Percentiles rank a stretch among this genome's conserved stretches.
Conservation (phyloP, 208 protist genomes). For the Kentomonas sorsogonicus region DNA sequence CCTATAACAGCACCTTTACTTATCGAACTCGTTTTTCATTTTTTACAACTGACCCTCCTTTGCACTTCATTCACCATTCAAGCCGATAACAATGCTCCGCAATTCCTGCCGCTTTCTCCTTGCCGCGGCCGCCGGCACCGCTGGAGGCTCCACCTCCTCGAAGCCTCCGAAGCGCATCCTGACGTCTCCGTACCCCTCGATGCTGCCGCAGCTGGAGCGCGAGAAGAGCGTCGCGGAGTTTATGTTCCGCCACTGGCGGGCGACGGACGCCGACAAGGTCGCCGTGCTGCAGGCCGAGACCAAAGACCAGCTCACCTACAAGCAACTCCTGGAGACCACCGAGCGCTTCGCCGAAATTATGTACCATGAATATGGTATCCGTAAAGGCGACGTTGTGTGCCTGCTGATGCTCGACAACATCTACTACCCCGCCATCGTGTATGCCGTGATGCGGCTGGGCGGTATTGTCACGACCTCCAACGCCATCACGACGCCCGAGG, state of each 20-base stretch:
- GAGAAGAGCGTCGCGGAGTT: background rate
- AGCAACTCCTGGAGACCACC: slow-evolving; percentile 12
- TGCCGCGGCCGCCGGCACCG: no score
- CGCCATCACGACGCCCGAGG: slow-evolving; percentile 11
- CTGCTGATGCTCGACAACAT: slow-evolving; percentile 10
- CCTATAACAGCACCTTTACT: no score
- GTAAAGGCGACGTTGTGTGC: background rate
- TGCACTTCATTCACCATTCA: no score
- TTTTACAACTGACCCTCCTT: no score
- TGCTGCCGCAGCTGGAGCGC: background rate
- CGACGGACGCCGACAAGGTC: slow-evolving; percentile 13
- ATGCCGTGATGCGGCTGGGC: slow-evolving; percentile 28
- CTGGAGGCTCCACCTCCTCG: no score
- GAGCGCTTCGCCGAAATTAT: slow-evolving; percentile 21
- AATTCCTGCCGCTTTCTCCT: background rate
- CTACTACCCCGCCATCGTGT: slow-evolving; percentile 16
- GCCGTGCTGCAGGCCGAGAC: slow-evolving; percentile 30
- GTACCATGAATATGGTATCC: slow-evolving; percentile 23
- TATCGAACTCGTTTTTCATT: no score
- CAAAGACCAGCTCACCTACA: slow-evolving; percentile 21
- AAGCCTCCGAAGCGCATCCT: no score
- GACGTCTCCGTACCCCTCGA: slow-evolving; percentile 6
- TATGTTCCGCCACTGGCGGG: background rate
- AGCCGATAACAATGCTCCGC: no score
- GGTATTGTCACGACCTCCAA: slow-evolving; percentile 24